Base-by-base conservation (phyloP, 164 flowering plant species). In the Kalanchoe fedtschenkoi region DNA sequence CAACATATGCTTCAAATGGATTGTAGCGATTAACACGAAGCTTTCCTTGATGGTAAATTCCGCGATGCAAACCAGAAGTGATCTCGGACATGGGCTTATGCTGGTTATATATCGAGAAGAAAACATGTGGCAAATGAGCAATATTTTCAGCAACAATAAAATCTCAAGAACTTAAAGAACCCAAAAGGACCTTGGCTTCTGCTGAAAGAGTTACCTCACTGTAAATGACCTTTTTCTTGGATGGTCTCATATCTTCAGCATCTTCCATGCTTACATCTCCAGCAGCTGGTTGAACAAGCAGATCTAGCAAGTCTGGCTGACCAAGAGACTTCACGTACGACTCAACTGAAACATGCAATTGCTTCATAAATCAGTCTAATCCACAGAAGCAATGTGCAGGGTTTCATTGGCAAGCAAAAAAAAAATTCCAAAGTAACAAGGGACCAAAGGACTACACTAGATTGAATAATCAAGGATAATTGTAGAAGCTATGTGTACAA, bases 1-100 rank as follows among this genome's bases (percentile, higher is more conserved):
- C 99, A 74, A 95, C 99, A 84, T 95, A 95, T 60, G 99, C 99
- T 82, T 95, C 99, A 78, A 90, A 95, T 57, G 99, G 95, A 79
- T 95, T 95, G 64, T 85, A 95, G 57, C 99, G 96, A 61, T 95
- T 95, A 66, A 91, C 95, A 56, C 99, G 96, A 66, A 95, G 87
- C 75, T 88, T 95, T 61, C 99, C 99, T 81, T 95, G 99, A 76
- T 95, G 97, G 58, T 80, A 88, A 62, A 88, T 85, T 65, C 99
- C 95, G 66, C 89, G 83, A 73, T 75, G 89, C 75, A 95, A 73
- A 28, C 99, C 99, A 67, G 89, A 62, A 57, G 99, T 95, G 58
- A 95, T 87, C 72, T 87, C 97, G 56, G 99, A 95, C 91, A 95
- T 80, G 32, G 99, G 99, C 72, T 91, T 91, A 72, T 95, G 99